A percentile compares a stretch with the other conserved stretches of the same genome.
Evolutionary conservation across 2,329 filamentous ascomycete species (phyloP).

Genomic region (Hortaea werneckii): DNA sequence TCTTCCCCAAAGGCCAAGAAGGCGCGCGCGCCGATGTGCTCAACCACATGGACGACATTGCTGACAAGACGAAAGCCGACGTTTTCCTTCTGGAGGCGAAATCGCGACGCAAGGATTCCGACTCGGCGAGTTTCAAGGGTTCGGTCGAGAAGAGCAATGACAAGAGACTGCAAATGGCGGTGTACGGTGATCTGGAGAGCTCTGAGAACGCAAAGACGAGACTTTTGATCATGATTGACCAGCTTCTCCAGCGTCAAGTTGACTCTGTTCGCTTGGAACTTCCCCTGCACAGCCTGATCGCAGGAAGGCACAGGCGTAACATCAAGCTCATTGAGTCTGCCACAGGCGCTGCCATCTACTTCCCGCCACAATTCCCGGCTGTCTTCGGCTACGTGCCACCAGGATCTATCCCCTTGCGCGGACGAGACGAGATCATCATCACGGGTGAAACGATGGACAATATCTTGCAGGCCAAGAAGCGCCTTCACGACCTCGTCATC

Average conservation of each 20-base stretch:
- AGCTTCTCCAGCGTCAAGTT: slow-evolving; percentile 65
- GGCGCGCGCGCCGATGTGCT: slow-evolving; percentile 56
- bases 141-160: slow-evolving; percentile 73
- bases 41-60: slow-evolving; percentile 76
- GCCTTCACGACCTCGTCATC: slow-evolving; percentile 74
- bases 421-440: slow-evolving; percentile 86
- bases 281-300: slow-evolving; percentile 82
- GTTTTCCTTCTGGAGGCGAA: slow-evolving; percentile 93
- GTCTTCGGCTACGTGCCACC: slow-evolving; percentile 83
- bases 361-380: slow-evolving; percentile 84
- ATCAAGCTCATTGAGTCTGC: slow-evolving; percentile 96
- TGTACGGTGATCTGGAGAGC: slow-evolving; percentile 91
- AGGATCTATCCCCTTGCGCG: slow-evolving; percentile 63
- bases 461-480: slow-evolving; percentile 81
- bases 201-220: slow-evolving; percentile 95
- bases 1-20: slow-evolving; percentile 59
- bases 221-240: slow-evolving; percentile 93
- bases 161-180: slow-evolving; percentile 81
- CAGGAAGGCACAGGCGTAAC: slow-evolving; percentile 88
- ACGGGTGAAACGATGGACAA: slow-evolving; percentile 78
- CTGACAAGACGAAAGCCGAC: slow-evolving; percentile 83
- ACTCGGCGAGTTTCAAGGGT: slow-evolving; percentile 66
- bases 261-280: slow-evolving; percentile 75
- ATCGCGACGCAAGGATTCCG: slow-evolving; percentile 54
- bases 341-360: slow-evolving; percentile 95